Base-by-base conservation (phyloP, 495 filamentous ascomycete species). In the Tuber brumale region DNA sequence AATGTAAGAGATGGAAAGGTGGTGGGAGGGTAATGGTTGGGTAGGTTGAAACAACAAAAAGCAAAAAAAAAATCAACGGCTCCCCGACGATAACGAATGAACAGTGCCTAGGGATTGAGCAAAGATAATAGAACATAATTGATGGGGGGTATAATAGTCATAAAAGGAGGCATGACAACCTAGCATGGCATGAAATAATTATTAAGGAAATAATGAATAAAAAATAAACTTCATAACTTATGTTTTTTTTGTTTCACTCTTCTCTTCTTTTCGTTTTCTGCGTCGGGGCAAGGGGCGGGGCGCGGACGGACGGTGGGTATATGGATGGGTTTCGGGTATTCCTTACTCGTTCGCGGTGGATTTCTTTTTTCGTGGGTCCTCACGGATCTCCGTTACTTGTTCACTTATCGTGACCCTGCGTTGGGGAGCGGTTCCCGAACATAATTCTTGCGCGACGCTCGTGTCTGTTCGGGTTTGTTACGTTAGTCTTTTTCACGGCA, bases 401-500 rank as follows among this genome's bases (percentile, higher is more conserved):
- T 80, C 70, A 45, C 66, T 37, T 27, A 80, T 79, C 23, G 78
- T 80, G 27, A 80, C 73, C 42, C 43, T 73, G 23, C 71, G 75
- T 41, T 48, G 19, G 70, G 72, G 72, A 19, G 70, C 18, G 18
- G 73, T 61, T 10, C 76, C 74, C 21, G 78, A 76, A n/a, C 45
- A 73, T 39, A 80, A 70, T 10, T 80, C 78, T 76, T 75, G 73
- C 5, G 73, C 72, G 61, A 71, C 57, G 35, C 78, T 80, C 3
- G 57, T 72, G 69, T 78, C 78, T 80, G 14, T 48, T 71, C 51
- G 27, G 2, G 42, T 41, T 39, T 6, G 4, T 9, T n/a, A 69
- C 42, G 39, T 79, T 48, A 79, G 71, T 71, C 12, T 3, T 42
- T 16, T 21, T 14, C 61, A 27, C 16, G 9, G 5, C 18, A 27